A percentile compares a stretch with the other conserved stretches of the same genome.
phyloP scores from a whole-genome alignment of 805 yeast species.

The Peterozyma xylosa region DNA sequence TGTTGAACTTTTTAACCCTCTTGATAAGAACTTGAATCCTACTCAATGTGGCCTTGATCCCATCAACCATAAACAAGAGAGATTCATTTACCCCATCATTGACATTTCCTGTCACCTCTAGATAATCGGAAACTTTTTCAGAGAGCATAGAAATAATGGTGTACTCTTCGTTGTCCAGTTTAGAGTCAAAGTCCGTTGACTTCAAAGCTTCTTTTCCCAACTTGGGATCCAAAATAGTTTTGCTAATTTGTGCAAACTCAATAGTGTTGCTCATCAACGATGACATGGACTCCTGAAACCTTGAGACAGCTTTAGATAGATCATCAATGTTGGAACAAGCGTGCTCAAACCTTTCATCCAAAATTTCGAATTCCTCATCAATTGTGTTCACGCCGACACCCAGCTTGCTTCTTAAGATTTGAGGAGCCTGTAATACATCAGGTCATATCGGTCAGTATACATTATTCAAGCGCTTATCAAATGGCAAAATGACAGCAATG shows the following conservation, averaged over 20 bases:
- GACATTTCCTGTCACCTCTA: not conserved
- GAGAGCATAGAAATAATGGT: not conserved
- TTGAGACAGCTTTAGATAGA: constrained; percentile 10
- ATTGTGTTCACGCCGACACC: constrained; percentile 21
- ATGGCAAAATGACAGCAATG: too few relatives aligned
- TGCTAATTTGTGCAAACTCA: constrained; percentile 7
- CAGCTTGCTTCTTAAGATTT: constrained; percentile 22
- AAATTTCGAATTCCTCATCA: constrained; percentile 29
- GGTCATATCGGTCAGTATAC: too few relatives aligned
- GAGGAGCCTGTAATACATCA: constrained; percentile 18
- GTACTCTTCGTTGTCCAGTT: constrained; percentile 9
- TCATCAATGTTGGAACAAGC: constrained; percentile 10
- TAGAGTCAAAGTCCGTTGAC: not conserved
- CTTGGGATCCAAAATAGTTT: constrained; percentile 10
- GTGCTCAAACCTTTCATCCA: constrained; percentile 12
- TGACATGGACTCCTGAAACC: constrained; percentile 7
- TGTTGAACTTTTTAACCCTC: constrained; percentile 20
- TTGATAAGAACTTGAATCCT: constrained; percentile 12
- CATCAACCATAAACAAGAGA: constrained; percentile 17
- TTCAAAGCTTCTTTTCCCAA: constrained; percentile 3
- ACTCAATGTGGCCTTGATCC: constrained; percentile 16
- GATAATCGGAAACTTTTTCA: not conserved
- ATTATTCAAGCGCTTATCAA: too few relatives aligned
- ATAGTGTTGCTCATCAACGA: constrained; percentile 11
- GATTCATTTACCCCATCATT: constrained; percentile 13